Evolutionary conservation across 2,329 filamentous ascomycete species (phyloP), one percentile per base, ranked within the genome.

Genomic region (Aspergillus sp.): DNA sequence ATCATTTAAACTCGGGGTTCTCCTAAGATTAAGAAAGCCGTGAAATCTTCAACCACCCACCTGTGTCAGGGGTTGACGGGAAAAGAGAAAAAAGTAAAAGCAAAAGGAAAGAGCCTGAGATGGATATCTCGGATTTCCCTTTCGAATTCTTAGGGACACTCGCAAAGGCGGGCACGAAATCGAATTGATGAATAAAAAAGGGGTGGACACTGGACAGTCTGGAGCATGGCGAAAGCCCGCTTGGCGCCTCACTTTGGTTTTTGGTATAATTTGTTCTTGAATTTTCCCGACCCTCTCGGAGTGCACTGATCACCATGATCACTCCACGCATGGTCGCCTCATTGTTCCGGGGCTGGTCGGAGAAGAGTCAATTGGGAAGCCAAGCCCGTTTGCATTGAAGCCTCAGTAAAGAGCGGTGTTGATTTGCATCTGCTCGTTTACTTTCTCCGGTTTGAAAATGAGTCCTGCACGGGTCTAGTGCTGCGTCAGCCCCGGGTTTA

Each of bases 211-310:
- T 18, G 29, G 49, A 45, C 39, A 55, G 47, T 9, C 49, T 42
- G 14, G 53, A 26, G 53, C 24, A 31, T 51, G 55, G 54, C 24
- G 39, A 56, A 52, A 55, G 45, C 51, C 56, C 54, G 60, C 60
- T 64, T 65, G 57, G 57, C 65, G 65, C 65, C 66, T 68, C 65
- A 68, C 65, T 68, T 52, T 29, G 26, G 7, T 29, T 29, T 29
- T 29, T 29, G 26, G 26, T 9, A 29, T 29, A 29, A 9, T 9
- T 29, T 29, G 6, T 29, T 29, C 4, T 29, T 29, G 9, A 29
- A 29, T 29, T 29, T 29, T 29, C 7, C 26, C 26, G 26, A 7
- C 26, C 26, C 26, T 29, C 26, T 42, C 39, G 52, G 39, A 58
- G 50, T 53, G 57, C 57, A 57, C 56, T 52, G 55, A 51, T 55